Conservation (phyloP, 2,329 filamentous ascomycete species). For the Xylaria sp. region DNA sequence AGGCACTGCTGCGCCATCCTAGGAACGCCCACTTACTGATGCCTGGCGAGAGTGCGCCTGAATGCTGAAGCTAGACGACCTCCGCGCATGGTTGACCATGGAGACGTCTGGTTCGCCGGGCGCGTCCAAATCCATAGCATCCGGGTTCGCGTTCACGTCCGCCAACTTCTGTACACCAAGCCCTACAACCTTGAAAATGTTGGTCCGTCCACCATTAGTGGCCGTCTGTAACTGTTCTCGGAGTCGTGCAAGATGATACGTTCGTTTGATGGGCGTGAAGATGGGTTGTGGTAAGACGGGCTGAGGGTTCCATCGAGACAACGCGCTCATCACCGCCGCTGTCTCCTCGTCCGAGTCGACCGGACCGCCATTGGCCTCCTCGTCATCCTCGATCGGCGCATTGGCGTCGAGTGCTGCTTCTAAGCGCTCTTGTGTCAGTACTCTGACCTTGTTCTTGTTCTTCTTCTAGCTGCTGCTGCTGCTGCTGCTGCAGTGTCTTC, state of each 20-base stretch:
- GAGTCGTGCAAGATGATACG: constrained; percentile 58
- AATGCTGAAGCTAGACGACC: constrained; percentile 44
- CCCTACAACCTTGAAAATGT: constrained; percentile 58
- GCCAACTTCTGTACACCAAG: constrained; percentile 51
- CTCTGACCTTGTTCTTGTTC: neutral
- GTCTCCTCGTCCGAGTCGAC: constrained; percentile 96
- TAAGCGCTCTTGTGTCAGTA: constrained; percentile 36
- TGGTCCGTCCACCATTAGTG: constrained; percentile 59
- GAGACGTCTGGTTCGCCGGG: constrained; percentile 52
- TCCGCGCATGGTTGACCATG: constrained; percentile 35
- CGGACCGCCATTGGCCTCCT: constrained; percentile 71
- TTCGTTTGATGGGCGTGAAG: constrained; percentile 56
- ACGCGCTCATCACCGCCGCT: constrained; percentile 76
- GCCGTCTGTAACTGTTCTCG: constrained; percentile 62
- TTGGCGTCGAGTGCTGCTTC: constrained; percentile 93
- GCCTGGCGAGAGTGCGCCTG: constrained; percentile 40
- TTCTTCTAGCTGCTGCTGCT: no score
- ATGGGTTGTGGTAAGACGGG: constrained; percentile 66
- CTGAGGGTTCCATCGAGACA: constrained; percentile 69
- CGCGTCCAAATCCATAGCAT: constrained; percentile 44
- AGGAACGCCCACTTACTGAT: constrained; percentile 45
- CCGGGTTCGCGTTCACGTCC: constrained; percentile 44
- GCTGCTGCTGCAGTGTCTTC: no score
- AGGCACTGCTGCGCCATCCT: constrained; percentile 10
- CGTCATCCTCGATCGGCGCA: constrained; percentile 79